phyloP scores from a whole-genome alignment of 176 grass and related monocot genomes.

The Cocos nucifera region DNA sequence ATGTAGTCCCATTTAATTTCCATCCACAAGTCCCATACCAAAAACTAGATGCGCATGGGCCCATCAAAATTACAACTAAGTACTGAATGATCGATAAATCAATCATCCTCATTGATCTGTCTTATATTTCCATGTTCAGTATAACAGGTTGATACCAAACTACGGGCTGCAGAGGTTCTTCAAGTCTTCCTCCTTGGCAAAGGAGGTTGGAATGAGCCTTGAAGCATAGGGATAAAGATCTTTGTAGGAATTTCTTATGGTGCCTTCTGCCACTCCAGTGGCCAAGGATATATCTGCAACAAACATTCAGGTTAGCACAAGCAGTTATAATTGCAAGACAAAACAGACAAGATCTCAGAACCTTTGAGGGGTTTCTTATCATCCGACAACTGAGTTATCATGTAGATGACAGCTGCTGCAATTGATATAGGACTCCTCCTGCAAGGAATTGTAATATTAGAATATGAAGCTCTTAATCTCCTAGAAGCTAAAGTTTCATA shows the following conservation, averaged over 20 bases:
- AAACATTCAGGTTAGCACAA: neutral
- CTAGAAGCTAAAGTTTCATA: too few species aligned
- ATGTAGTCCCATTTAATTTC: too few species aligned
- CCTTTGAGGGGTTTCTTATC: conserved; percentile 91
- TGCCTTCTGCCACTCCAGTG: conserved; percentile 84
- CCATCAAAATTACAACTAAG: too few species aligned
- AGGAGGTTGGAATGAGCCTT: conserved; percentile 69
- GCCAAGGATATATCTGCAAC: conserved; percentile 79
- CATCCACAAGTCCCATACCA: too few species aligned
- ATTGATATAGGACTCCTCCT: conserved; percentile 92
- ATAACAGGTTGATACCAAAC: neutral
- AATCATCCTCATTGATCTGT: too few species aligned
- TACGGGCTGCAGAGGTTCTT: conserved; percentile 85
- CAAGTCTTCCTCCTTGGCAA: conserved; percentile 78
- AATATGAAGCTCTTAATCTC: neutral
- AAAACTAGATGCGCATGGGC: too few species aligned
- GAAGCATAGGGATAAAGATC: conserved; percentile 70
- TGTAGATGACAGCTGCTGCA: conserved; percentile 87
- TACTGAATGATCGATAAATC: too few species aligned
- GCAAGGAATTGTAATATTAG: conserved; percentile 8
- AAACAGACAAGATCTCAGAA: neutral
- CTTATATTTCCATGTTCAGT: too few species aligned
- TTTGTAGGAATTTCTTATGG: conserved; percentile 91
- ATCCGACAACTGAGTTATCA: conserved; percentile 93
- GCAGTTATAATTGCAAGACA: neutral